These are phyloP conservation scores for Neonectria ditissima DNA, from an alignment of 2,329 filamentous ascomycete genomes.

Conservation along the genomic window DNA sequence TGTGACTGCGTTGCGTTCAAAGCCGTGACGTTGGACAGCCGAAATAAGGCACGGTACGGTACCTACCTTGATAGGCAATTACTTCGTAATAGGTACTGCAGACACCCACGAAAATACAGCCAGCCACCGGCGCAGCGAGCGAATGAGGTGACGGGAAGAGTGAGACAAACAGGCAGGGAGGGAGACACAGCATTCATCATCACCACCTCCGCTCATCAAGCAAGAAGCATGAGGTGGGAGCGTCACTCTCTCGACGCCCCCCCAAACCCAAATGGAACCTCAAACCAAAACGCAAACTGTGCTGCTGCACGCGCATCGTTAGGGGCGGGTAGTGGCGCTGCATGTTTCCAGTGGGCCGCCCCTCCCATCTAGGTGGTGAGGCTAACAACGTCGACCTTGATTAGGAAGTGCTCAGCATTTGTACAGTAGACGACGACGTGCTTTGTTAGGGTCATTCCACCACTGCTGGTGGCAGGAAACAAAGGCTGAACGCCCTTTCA, in stretches of 20 bases:
- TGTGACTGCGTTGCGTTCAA: background rate
- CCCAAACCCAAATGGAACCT: background rate
- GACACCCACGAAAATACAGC: background rate
- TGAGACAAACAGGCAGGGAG: background rate
- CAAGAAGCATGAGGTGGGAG: too few species aligned
- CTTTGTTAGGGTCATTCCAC: background rate
- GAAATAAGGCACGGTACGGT: too few species aligned
- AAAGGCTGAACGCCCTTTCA: too few species aligned
- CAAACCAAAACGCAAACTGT: background rate
- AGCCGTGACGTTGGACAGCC: background rate
- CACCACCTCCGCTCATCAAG: too few species aligned
- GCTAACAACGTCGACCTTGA: background rate
- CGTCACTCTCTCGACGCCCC: background rate
- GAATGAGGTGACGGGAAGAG: background rate
- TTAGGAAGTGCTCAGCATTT: too few species aligned
- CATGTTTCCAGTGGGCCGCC: background rate
- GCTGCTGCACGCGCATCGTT: conserved; percentile 1
- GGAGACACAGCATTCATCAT: too few species aligned
- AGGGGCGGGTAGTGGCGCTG: background rate
- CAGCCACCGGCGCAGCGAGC: background rate
- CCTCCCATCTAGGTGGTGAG: too few species aligned
- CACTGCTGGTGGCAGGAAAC: background rate
- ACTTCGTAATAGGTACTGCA: background rate
- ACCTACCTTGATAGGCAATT: too few species aligned
- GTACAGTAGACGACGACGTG: too few species aligned